Conservation (phyloP, 306 rosid species). For the Begonia peltatifolia region DNA sequence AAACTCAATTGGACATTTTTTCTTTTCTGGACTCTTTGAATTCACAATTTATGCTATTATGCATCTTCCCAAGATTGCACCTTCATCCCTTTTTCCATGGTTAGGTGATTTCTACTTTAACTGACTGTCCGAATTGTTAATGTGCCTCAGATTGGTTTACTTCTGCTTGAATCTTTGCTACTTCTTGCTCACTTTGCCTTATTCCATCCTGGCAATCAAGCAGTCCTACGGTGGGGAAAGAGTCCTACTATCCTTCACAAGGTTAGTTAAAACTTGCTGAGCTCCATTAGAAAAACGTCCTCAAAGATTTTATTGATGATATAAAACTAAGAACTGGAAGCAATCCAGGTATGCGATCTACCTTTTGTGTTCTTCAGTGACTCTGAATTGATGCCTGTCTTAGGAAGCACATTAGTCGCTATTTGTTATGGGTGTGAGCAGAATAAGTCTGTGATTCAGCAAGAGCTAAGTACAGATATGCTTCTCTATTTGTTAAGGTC, state of each 20-base stretch:
- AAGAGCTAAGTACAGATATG: conserved; percentile 89
- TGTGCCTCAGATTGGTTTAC: conserved; percentile 60
- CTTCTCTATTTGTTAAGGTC: conserved; percentile 69
- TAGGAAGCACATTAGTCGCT: conserved; percentile 79
- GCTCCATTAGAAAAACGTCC: no score
- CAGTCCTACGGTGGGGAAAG: conserved; percentile 96
- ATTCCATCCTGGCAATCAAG: conserved; percentile 86
- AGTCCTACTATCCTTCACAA: conserved; percentile 94
- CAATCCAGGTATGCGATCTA: conserved; percentile 76
- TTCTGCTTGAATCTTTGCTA: conserved; percentile 68
- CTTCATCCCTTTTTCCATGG: no score
- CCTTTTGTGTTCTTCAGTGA: conserved; percentile 95
- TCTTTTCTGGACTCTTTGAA: no score
- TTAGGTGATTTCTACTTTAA: no score
- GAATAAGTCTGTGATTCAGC: conserved; percentile 85
- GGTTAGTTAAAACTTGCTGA: conserved; percentile 30
- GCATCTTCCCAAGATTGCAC: no score
- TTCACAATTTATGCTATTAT: no score
- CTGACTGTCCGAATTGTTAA: conserved; percentile 4
- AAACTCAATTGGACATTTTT: no score
- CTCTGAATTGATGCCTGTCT: conserved; percentile 91
- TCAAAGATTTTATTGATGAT: no score
- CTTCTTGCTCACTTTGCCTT: conserved; percentile 88
- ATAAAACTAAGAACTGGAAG: no score
- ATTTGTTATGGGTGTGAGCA: conserved; percentile 86